phyloP scores from a whole-genome alignment of 352 stramenopile species.

The Pythium scleroteichum region DNA sequence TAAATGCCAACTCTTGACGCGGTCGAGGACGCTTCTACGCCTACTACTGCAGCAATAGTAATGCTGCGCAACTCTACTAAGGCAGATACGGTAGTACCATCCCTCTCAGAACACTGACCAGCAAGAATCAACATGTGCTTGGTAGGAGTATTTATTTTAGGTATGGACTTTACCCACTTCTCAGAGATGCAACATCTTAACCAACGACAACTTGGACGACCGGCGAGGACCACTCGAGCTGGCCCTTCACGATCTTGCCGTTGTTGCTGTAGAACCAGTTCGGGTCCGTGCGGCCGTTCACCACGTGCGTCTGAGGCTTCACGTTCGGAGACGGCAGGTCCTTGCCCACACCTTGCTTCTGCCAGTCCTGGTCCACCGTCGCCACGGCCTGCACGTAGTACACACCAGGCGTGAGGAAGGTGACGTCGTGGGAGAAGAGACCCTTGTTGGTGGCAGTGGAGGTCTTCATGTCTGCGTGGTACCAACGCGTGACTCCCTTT shows the following conservation, averaged over 20 bases:
- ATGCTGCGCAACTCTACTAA: no score
- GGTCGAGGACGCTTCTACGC: no score
- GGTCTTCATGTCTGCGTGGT: conserved; percentile 50
- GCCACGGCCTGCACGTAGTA: conserved; percentile 63
- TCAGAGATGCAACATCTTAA: background rate
- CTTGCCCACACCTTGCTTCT: conserved; percentile 51
- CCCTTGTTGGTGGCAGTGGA: conserved; percentile 45
- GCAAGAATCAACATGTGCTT: no score
- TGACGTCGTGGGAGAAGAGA: conserved; percentile 38
- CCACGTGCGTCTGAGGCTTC: conserved; percentile 69
- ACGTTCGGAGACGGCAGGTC: conserved; percentile 56
- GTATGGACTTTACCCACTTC: no score
- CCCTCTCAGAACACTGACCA: no score
- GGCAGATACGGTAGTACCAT: no score
- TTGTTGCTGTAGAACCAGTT: conserved; percentile 63
- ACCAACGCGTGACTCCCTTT: conserved; percentile 61
- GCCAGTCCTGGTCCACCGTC: conserved; percentile 70
- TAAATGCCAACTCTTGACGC: no score
- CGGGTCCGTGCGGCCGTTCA: conserved; percentile 68
- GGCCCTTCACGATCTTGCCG: conserved; percentile 45
- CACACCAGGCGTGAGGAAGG: conserved; percentile 39
- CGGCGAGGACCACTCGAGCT: conserved; percentile 47
- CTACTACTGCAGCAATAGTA: no score
- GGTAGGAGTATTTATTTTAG: no score
- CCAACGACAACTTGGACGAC: conserved; percentile 17